These are phyloP conservation scores for Dendrocalamus latiflorus DNA, from an alignment of 202 grass and related monocot species.

Conservation along the genomic window DNA sequence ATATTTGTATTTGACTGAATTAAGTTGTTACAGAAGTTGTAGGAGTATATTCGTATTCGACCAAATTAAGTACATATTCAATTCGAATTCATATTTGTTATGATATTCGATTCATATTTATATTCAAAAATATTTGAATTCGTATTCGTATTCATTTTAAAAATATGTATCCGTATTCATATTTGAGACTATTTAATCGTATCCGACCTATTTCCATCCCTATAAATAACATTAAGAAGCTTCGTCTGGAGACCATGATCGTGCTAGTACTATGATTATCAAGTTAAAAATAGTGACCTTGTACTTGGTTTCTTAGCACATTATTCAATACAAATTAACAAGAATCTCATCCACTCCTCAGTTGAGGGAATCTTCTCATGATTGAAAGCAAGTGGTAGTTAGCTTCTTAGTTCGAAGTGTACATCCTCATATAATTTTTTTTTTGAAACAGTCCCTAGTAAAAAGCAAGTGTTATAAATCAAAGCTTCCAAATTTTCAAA, in stretches of 20 bases:
- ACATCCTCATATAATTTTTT: background rate
- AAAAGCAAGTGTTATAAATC: background rate
- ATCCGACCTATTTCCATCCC: no score
- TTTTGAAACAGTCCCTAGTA: background rate
- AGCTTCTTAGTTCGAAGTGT: background rate
- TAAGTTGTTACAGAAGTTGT: no score
- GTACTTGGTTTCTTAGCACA: slow-evolving; percentile 3
- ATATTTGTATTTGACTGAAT: no score
- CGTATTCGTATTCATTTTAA: no score
- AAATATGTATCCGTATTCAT: no score
- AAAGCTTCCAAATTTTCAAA: background rate
- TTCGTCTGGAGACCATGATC: slow-evolving; percentile 1
- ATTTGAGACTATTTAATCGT: no score
- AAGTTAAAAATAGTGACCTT: background rate
- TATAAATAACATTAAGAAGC: slow-evolving; percentile 15
- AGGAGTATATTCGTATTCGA: no score
- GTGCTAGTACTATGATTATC: background rate
- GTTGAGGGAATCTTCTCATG: slow-evolving; percentile 11
- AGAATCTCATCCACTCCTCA: slow-evolving; percentile 15
- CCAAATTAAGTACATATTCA: no score
- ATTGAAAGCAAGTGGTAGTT: background rate
- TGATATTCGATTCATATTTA: no score
- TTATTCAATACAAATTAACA: background rate
- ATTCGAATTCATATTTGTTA: no score
- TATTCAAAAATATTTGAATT: no score